Percentiles rank a stretch among this genome's conserved stretches.
Evolutionary conservation across 495 filamentous ascomycete species (phyloP).

Genomic region (Friedmanniomyces endolithicus): DNA sequence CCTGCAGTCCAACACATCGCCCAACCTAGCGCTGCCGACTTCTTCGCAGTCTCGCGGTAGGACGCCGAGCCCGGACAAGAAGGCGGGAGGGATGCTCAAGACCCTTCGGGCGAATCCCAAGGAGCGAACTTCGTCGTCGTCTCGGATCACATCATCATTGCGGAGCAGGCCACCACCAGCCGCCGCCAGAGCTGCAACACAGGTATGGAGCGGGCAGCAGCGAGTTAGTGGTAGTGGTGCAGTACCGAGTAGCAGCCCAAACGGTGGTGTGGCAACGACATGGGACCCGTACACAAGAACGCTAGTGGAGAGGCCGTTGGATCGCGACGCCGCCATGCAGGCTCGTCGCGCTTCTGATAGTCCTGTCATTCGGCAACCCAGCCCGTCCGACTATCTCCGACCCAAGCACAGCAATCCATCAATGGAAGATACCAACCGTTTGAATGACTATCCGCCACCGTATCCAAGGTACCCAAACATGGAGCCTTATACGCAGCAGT

Average conservation of each 20-base stretch:
- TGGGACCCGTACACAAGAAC: conserved; percentile 22
- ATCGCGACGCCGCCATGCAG: not conserved
- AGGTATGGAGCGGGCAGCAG: conserved; percentile 53
- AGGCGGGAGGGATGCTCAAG: conserved; percentile 58
- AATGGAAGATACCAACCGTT: not conserved
- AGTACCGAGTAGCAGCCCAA: not conserved
- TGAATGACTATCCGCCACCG: conserved; percentile 6
- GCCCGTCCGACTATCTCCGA: conserved; percentile 12
- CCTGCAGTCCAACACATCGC: conserved; percentile 11
- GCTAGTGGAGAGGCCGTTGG: conserved; percentile 12
- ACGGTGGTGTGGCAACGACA: not conserved
- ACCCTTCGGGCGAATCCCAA: conserved; percentile 63
- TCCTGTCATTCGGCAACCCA: conserved; percentile 10
- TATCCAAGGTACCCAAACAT: conserved; percentile 11
- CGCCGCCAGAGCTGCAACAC: conserved; percentile 74
- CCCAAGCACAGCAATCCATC: not conserved
- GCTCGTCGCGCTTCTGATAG: conserved; percentile 8
- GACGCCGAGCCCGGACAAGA: conserved; percentile 70
- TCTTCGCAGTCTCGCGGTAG: conserved; percentile 35
- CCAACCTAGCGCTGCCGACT: conserved; percentile 1
- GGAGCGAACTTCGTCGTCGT: conserved; percentile 38
- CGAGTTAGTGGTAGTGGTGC: not conserved
- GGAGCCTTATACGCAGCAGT: not conserved
- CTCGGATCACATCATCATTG: conserved; percentile 24
- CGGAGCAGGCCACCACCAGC: conserved; percentile 29